Evolutionary conservation across 257 asterid genomes (phyloP).

Genomic region (Plantago ovata): DNA sequence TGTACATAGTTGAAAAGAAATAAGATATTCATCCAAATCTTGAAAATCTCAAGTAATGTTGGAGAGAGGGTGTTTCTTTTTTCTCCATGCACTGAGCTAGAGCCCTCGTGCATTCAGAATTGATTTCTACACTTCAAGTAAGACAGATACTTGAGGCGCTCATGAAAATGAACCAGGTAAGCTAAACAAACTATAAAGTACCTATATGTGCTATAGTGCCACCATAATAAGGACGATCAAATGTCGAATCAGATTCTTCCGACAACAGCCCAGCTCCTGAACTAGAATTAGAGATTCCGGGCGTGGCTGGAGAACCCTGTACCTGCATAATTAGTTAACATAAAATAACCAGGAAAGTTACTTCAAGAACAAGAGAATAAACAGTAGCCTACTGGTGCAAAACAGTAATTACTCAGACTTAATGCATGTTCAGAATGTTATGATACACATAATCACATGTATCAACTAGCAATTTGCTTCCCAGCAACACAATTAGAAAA

Average conservation of each 20-base stretch:
- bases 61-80: slow-evolving; percentile 3
- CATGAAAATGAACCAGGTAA: slow-evolving; percentile 1
- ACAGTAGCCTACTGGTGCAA: no score
- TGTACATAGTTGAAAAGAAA: not conserved
- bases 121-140: not conserved
- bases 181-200: slow-evolving; percentile 25
- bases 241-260: slow-evolving; percentile 44
- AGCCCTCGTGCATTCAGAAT: slow-evolving; percentile 7
- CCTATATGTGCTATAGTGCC: slow-evolving; percentile 33
- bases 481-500: no score
- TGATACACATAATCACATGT: no score
- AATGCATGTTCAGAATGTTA: no score
- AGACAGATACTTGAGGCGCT: not conserved
- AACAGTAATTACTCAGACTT: no score
- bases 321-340: slow-evolving; percentile 30
- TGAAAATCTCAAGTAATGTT: slow-evolving; percentile 6
- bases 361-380: no score
- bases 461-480: no score
- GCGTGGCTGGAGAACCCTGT: slow-evolving; percentile 70
- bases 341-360: no score
- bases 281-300: slow-evolving; percentile 43
- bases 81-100: slow-evolving; percentile 9
- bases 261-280: slow-evolving; percentile 38
- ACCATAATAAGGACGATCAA: slow-evolving; percentile 26
- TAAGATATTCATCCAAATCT: not conserved